Evolutionary conservation across 345 rosid genomes (phyloP).

Genomic region (Mangifera indica): DNA sequence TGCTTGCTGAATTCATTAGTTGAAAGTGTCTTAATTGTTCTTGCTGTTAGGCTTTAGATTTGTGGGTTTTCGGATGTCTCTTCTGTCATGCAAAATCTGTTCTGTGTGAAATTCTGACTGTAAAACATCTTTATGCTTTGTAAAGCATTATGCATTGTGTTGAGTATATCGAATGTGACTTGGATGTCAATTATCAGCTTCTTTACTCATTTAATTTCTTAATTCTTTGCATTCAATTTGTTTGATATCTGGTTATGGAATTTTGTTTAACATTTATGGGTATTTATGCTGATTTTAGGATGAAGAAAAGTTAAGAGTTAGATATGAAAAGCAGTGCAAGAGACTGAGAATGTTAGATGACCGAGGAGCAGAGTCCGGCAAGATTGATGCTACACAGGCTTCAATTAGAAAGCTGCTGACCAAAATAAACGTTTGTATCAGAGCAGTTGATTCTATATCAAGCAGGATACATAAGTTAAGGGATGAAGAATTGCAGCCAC

Average conservation of each 20-base stretch:
- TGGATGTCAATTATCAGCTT: constrained; percentile 3
- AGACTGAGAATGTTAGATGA: constrained; percentile 55
- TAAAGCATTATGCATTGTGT: not conserved
- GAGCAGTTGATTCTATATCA: constrained; percentile 74
- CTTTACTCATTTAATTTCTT: not conserved
- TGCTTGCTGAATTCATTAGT: no score
- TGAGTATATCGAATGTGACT: not conserved
- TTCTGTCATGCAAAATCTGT: not conserved
- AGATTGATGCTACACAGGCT: constrained; percentile 70
- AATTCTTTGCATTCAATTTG: not conserved
- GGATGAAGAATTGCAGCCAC: constrained; percentile 88
- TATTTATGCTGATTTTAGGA: constrained; percentile 55
- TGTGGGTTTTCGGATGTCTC: not conserved
- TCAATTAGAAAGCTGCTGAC: constrained; percentile 66
- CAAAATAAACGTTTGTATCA: constrained; percentile 64
- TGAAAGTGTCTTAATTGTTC: not conserved
- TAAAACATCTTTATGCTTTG: not conserved
- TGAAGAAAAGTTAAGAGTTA: constrained; percentile 80
- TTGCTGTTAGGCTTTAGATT: not conserved
- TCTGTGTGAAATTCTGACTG: not conserved
- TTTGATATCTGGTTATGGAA: constrained; percentile 9
- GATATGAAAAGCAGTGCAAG: constrained; percentile 75
- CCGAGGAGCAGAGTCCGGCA: constrained; percentile 77
- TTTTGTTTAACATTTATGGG: constrained; percentile 23
- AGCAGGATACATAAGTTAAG: constrained; percentile 76